Conservation (phyloP, 2,329 filamentous ascomycete genomes). For the Talaromyces sp. region DNA sequence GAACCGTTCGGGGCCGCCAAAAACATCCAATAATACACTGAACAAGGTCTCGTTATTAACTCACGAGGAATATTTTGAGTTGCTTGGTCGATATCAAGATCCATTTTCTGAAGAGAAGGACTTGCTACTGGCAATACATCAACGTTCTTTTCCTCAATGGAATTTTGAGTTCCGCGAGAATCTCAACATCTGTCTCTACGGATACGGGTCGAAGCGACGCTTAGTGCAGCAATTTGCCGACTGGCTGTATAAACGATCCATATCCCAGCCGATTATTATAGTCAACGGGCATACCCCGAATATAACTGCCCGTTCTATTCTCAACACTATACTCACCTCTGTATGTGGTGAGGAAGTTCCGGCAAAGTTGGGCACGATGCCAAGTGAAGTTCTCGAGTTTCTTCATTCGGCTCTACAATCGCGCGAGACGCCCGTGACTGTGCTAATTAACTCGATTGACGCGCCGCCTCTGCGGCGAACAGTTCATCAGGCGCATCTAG, state of each 20-base stretch:
- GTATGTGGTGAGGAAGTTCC: conserved; percentile 43
- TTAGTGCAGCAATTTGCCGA: conserved; percentile 72
- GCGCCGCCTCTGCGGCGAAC: conserved; percentile 68
- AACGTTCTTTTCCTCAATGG: conserved; percentile 86
- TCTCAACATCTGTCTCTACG: conserved; percentile 88
- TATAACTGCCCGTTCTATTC: conserved; percentile 41
- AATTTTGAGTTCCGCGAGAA: conserved; percentile 79
- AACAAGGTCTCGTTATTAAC: conserved; percentile 70
- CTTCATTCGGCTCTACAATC: conserved; percentile 59
- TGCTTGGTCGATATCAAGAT: conserved; percentile 61
- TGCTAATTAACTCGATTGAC: conserved; percentile 86
- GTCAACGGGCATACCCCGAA: conserved; percentile 72
- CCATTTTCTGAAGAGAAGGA: conserved; percentile 66
- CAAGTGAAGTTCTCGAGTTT: conserved; percentile 63
- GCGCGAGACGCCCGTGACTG: conserved; percentile 49
- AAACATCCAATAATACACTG: conserved; percentile 84
- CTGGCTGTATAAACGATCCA: conserved; percentile 53
- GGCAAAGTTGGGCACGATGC: conserved; percentile 58
- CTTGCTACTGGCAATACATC: conserved; percentile 70
- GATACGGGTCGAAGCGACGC: conserved; percentile 81
- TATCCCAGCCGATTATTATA: conserved; percentile 65
- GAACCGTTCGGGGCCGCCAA: conserved; percentile 73
- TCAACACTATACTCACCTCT: conserved; percentile 60
- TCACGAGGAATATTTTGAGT: conserved; percentile 84
- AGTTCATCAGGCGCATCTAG: conserved; percentile 65